Evolutionary conservation across 1,284 basidiomycete genomes (phyloP).

Genomic region (Ganoderma sinense): DNA sequence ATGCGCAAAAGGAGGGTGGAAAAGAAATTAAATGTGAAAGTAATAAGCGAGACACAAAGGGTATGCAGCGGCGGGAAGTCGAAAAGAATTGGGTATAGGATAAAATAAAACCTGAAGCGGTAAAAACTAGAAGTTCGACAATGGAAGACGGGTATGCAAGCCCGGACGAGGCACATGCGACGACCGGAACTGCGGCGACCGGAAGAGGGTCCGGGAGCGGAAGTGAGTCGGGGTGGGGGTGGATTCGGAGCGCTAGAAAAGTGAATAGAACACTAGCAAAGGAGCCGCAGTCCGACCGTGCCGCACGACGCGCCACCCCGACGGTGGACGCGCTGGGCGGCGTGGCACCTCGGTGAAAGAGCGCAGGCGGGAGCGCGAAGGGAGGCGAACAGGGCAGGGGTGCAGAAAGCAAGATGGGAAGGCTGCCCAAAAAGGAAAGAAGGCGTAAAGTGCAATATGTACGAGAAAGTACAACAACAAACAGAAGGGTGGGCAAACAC

Average conservation of each 20-base stretch:
- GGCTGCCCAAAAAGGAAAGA: conserved; percentile 4
- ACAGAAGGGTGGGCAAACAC: conserved; percentile 3
- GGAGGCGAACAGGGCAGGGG: neutral
- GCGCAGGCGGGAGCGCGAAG: conserved; percentile 3
- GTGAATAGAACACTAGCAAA: conserved; percentile 16
- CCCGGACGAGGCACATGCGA: neutral
- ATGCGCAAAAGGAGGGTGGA: neutral
- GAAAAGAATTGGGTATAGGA: neutral
- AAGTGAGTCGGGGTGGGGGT: conserved; percentile 9
- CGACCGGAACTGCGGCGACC: conserved; percentile 21
- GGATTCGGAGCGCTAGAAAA: conserved; percentile 10
- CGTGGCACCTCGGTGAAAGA: conserved; percentile 14
- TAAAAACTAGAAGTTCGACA: conserved; percentile 2
- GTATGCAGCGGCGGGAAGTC: neutral
- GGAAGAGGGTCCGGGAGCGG: conserved; percentile 17
- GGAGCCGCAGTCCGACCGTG: conserved; percentile 22
- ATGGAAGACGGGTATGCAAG: conserved; percentile 9
- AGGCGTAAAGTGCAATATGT: conserved; percentile 9
- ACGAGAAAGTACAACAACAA: conserved; percentile 10
- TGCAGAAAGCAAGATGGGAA: conserved; percentile 3
- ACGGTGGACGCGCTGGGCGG: conserved; percentile 4
- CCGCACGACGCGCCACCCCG: conserved; percentile 18
- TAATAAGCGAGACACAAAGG: neutral
- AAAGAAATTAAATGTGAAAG: neutral
- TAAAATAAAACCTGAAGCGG: conserved; percentile 5